A percentile compares a stretch with the other conserved stretches of the same genome.
These are phyloP conservation scores for Actinomucor elegans DNA, from an alignment of 371 early-diverging fungal genomes.

Conservation along the genomic window DNA sequence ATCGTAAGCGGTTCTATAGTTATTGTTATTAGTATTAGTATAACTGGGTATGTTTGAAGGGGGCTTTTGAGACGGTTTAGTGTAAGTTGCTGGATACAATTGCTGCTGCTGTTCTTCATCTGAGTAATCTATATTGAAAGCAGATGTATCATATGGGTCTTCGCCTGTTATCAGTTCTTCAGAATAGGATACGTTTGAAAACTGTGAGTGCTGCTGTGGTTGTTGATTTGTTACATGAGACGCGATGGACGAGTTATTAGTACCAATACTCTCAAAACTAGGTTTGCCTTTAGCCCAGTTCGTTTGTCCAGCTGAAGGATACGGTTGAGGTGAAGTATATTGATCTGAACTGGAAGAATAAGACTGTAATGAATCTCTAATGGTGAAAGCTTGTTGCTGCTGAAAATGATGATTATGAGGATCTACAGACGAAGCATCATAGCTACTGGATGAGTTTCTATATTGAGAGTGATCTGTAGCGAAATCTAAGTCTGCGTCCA, in stretches of 20 bases:
- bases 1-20: background rate
- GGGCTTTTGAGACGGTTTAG: background rate
- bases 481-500: conserved; percentile 44
- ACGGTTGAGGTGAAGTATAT: conserved; percentile 3
- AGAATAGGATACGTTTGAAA: background rate
- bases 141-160: conserved; percentile 30
- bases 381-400: background rate
- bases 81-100: background rate
- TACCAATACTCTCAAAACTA: conserved; percentile 35
- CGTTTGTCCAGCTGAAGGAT: background rate
- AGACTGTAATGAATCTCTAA: conserved; percentile 19
- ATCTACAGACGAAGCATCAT: conserved; percentile 19
- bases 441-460: conserved; percentile 23
- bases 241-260: conserved; percentile 3
- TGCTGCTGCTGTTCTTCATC: conserved; percentile 24
- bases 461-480: conserved; percentile 18
- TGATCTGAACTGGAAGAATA: conserved; percentile 28
- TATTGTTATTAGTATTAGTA: too few species aligned
- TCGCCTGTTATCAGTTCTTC: background rate
- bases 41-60: background rate
- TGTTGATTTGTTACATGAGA: conserved; percentile 12
- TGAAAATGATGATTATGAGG: background rate
- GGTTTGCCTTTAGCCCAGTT: conserved; percentile 22
- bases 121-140: conserved; percentile 47
- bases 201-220: background rate